These are phyloP conservation scores for Akanthomyces muscarius DNA, from an alignment of 2,329 filamentous ascomycete species.

Conservation along the genomic window DNA sequence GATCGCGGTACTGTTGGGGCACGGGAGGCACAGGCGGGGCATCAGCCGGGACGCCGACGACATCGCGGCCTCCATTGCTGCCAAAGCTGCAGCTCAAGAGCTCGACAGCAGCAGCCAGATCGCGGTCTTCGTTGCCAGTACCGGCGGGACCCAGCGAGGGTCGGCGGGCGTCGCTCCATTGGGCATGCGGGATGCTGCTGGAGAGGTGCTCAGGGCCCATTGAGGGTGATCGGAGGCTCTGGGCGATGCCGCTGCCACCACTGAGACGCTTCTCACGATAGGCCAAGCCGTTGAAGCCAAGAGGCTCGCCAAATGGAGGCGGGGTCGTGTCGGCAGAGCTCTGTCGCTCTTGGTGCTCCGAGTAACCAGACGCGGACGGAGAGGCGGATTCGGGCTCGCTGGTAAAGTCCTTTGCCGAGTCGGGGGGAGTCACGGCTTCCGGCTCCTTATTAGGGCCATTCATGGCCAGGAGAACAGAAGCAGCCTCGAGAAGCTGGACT, in stretches of 20 bases:
- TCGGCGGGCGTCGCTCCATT: conserved; percentile 65
- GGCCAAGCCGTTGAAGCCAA: conserved; percentile 48
- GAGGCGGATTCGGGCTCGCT: conserved; percentile 81
- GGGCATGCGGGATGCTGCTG: conserved; percentile 22
- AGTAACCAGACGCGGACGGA: conserved; percentile 75
- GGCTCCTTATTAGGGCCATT: conserved; percentile 51
- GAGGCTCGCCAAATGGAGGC: conserved; percentile 69
- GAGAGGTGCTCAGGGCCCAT: conserved; percentile 48
- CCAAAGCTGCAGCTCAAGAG: conserved; percentile 88
- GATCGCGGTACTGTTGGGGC: conserved; percentile 72
- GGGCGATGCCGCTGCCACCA: conserved; percentile 58
- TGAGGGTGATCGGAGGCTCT: conserved; percentile 74
- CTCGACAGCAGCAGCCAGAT: conserved; percentile 85
- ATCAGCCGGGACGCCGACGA: conserved; percentile 61
- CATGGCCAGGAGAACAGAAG: conserved; percentile 94
- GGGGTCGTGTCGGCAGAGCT: conserved; percentile 93
- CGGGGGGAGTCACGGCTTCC: conserved; percentile 57
- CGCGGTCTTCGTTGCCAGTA: conserved; percentile 77
- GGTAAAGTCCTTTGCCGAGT: conserved; percentile 62
- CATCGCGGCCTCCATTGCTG: conserved; percentile 64
- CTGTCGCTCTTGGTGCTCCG: conserved; percentile 69
- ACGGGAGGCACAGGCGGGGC: conserved; percentile 85
- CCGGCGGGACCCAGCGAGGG: conserved; percentile 72
- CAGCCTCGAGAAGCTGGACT: conserved; percentile 93
- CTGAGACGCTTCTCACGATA: conserved; percentile 58